These are phyloP conservation scores for Pestalotiopsis sp. DNA, from an alignment of 2,329 filamentous ascomycete species.

Conservation along the genomic window DNA sequence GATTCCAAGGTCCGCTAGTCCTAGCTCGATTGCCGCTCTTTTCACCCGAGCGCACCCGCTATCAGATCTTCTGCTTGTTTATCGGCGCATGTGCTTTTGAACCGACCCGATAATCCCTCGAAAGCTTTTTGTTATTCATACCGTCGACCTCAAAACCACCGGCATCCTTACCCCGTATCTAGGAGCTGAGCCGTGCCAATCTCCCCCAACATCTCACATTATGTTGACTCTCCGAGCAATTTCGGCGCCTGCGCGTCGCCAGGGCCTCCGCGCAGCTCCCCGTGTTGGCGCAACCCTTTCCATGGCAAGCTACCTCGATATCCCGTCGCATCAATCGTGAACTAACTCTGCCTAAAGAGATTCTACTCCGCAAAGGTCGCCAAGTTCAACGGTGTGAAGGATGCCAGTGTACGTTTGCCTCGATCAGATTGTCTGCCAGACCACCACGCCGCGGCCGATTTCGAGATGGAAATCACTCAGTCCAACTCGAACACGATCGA, in stretches of 20 bases:
- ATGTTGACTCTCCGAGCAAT: conserved; percentile 86
- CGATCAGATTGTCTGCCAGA: conserved; percentile 8
- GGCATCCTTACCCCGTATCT: conserved; percentile 17
- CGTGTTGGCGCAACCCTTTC: conserved; percentile 53
- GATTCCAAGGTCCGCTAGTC: background rate
- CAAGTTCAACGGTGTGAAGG: conserved; percentile 91
- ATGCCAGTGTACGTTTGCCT: conserved; percentile 71
- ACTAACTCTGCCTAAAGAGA: conserved; percentile 40
- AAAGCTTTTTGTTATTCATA: conserved; percentile 13
- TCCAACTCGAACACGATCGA: conserved; percentile 12
- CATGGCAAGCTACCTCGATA: conserved; percentile 23
- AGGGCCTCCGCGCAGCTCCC: conserved; percentile 74
- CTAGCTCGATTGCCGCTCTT: background rate
- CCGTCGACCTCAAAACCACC: conserved; percentile 9
- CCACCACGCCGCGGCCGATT: conserved; percentile 18
- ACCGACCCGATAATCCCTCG: conserved; percentile 8
- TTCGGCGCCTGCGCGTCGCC: conserved; percentile 73
- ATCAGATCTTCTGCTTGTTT: conserved; percentile 12
- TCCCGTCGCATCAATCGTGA: conserved; percentile 13
- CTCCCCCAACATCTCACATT: conserved; percentile 42
- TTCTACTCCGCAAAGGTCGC: conserved; percentile 76
- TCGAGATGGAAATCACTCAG: conserved; percentile 45
- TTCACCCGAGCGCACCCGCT: conserved; percentile 10
- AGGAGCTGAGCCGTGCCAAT: conserved; percentile 5
- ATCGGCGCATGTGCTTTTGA: conserved; percentile 12